Conservation (phyloP, 75 land plant genomes). For the Pinus taeda region DNA sequence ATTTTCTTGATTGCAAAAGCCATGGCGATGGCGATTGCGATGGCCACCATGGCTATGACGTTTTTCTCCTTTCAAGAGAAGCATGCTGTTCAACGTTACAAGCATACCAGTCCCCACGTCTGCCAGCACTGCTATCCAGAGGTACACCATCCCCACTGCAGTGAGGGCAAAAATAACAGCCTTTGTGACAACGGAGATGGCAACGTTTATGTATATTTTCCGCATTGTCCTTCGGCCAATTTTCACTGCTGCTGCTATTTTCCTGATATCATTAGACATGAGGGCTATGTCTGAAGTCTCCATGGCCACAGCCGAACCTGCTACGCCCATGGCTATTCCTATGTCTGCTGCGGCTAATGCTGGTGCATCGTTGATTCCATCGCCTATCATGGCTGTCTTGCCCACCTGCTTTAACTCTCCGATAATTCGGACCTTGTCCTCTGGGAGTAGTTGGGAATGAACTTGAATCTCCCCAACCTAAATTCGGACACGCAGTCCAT, state of each 20-base stretch:
- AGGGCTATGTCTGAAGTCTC: conserved; percentile 83
- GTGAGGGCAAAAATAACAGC: conserved; percentile 60
- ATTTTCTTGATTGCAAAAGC: too few relatives aligned
- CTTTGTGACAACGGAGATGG: conserved; percentile 70
- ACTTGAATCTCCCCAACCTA: conserved; percentile 56
- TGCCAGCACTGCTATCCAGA: conserved; percentile 85
- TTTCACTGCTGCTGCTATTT: conserved; percentile 47
- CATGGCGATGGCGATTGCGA: too few relatives aligned
- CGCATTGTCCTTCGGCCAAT: conserved; percentile 38
- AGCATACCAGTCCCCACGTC: conserved; percentile 86
- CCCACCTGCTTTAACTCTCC: conserved; percentile 46
- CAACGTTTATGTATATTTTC: conserved; percentile 64
- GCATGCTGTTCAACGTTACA: conserved; percentile 83
- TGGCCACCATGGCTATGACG: too few relatives aligned
- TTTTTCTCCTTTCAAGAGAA: conserved; percentile 12
- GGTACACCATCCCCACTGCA: conserved; percentile 61
- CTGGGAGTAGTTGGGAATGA: conserved; percentile 80
- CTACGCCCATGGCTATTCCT: conserved; percentile 95
- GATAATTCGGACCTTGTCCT: conserved; percentile 66
- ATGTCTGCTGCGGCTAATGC: conserved; percentile 84
- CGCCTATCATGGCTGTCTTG: conserved; percentile 80
- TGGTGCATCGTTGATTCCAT: conserved; percentile 91
- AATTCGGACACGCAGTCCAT: too few relatives aligned
- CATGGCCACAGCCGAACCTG: conserved; percentile 80
- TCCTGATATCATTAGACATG: conserved; percentile 84